Base-by-base conservation (phyloP, 1,284 basidiomycete species). In the Tylopilus microsporus region DNA sequence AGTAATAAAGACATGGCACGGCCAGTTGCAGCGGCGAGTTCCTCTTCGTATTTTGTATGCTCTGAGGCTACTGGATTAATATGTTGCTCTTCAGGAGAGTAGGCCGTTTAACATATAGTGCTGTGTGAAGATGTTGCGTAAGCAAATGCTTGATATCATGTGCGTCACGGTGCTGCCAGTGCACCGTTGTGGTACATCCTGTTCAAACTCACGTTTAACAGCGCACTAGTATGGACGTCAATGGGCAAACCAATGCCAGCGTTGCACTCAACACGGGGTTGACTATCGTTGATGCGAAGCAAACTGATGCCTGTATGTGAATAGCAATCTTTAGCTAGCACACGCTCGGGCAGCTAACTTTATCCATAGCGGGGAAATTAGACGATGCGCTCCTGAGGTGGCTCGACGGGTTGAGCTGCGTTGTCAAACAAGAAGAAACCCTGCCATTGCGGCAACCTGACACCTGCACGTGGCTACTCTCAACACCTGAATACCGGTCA, bases 331-430 rank as follows among this genome's bases (percentile, higher is more conserved):
- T 11, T 2, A 12, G 3, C 36, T 37, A 37, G 11, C 12, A 6
- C 12, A 8, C 7, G 36, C n/a, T 19, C 13, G 11, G 13, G 21
- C 9, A 43, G 46, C 41, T 58, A 9, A 58, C 2, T 45, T 21
- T 15, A 25, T 39, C 10, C 42, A 25, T 15, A 53, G 55, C n/a
- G 5, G 15, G 42, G 39, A 60, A 53, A 37, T 5, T 59, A 25
- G 59, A 58, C 7, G 56, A 53, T 37, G 36, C 36, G 6, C 43
- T 59, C 9, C 19, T 60, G 37, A 13, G 9, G n/a, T 58, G 56
- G 58, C 25, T 59, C 34, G 15, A 45, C 49, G 58, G 56, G 48
- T 39, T 58, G 34, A 59, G 36, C n/a, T 59, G 58, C 13, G 32
- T 49, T 15, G 56, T 3, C 8, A 58, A 58, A 52, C 58, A 59